A percentile compares a stretch with the other conserved stretches of the same genome.
Conservation (phyloP, 176 grass and related monocot species). For the Luzula sylvatica region DNA sequence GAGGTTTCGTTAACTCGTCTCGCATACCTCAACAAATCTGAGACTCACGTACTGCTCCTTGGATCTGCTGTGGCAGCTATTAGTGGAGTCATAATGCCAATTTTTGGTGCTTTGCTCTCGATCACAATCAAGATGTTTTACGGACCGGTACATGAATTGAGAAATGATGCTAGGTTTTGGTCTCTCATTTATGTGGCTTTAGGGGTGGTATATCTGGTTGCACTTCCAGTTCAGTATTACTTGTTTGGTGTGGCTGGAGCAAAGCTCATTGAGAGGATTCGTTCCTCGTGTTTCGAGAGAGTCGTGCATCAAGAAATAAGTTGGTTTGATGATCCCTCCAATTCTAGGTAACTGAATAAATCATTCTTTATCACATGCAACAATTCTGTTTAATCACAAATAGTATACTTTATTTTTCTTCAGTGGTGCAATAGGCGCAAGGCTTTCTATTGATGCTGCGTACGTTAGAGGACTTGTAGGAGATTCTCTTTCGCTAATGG, state of each 20-base stretch:
- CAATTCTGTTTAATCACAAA: neutral
- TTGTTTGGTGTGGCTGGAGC: conserved; percentile 68
- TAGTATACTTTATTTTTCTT: conserved; percentile 20
- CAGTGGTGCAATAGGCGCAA: conserved; percentile 67
- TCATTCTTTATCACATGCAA: no score
- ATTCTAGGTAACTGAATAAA: conserved; percentile 88
- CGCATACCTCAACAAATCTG: conserved; percentile 68
- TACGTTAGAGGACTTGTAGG: conserved; percentile 64
- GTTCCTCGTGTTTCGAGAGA: conserved; percentile 43
- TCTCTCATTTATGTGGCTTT: conserved; percentile 54
- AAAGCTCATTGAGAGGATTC: conserved; percentile 63
- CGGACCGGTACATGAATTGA: conserved; percentile 41
- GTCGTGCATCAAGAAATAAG: conserved; percentile 67
- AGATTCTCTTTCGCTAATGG: conserved; percentile 52
- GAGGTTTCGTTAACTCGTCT: conserved; percentile 41
- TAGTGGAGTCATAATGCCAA: conserved; percentile 46
- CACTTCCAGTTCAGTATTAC: conserved; percentile 47
- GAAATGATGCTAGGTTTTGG: conserved; percentile 67
- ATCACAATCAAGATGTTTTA: conserved; percentile 66
- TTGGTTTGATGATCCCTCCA: conserved; percentile 78
- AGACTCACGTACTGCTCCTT: conserved; percentile 40
- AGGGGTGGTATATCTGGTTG: conserved; percentile 22
- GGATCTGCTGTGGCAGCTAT: conserved; percentile 41
- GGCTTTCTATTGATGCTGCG: conserved; percentile 67
- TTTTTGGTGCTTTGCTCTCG: conserved; percentile 60